phyloP scores from a whole-genome alignment of 495 filamentous ascomycete species.

The Podospora pseudocomata region DNA sequence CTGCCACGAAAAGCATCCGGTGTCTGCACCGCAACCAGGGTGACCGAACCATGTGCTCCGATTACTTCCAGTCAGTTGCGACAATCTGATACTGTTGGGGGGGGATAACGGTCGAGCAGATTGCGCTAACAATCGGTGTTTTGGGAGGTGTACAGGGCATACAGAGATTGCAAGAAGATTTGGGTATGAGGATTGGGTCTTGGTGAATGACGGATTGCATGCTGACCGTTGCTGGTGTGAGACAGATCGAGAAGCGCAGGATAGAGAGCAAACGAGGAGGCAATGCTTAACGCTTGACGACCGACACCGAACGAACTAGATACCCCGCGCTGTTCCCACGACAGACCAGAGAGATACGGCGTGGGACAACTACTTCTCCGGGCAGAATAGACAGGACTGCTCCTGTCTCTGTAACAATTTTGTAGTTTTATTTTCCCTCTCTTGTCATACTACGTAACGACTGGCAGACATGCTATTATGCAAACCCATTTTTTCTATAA shows the following conservation, averaged over 20 bases:
- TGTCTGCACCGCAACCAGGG: conserved; percentile 84
- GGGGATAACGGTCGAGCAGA: neutral
- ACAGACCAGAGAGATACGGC: neutral
- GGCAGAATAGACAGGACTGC: neutral
- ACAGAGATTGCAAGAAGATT: conserved; percentile 89
- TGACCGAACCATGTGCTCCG: conserved; percentile 79
- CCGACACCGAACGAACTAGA: neutral
- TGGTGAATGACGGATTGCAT: neutral
- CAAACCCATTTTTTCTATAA: neutral
- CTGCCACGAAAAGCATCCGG: conserved; percentile 76
- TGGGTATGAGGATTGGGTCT: conserved; percentile 59
- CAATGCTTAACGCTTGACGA: neutral
- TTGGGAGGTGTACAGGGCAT: conserved; percentile 58
- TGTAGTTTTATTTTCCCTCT: neutral
- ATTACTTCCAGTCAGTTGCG: conserved; percentile 83
- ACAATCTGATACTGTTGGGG: neutral
- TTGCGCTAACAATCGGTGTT: neutral
- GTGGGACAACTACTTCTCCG: neutral
- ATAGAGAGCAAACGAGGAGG: conserved; percentile 38
- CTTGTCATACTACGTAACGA: neutral
- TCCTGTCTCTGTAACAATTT: neutral
- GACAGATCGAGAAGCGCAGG: conserved; percentile 50
- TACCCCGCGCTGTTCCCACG: neutral
- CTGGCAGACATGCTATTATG: neutral
- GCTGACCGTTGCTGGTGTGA: conserved; percentile 18